A percentile compares a stretch with the other conserved stretches of the same genome.
Conservation (phyloP, 1,284 basidiomycete species). For the Lentinus polychrous region DNA sequence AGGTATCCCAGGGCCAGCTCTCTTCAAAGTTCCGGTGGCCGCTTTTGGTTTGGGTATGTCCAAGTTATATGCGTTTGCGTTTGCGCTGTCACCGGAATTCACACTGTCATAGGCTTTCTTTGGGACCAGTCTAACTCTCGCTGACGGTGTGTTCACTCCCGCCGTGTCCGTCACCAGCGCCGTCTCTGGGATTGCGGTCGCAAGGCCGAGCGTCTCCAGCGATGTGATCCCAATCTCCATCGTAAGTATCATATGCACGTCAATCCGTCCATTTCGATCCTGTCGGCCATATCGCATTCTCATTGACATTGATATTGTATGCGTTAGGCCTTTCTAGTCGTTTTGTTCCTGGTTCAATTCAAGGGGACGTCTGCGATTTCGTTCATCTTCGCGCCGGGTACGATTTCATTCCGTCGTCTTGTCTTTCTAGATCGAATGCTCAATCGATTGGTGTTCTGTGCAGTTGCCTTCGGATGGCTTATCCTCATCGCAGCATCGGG, state of each 20-base stretch:
- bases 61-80: not conserved
- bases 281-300: too few relatives aligned
- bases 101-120: slow-evolving; percentile 23
- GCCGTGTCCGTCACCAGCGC: slow-evolving; percentile 66
- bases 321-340: slow-evolving; percentile 50
- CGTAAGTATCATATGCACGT: too few relatives aligned
- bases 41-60: slow-evolving; percentile 45
- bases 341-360: slow-evolving; percentile 50
- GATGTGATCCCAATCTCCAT: slow-evolving; percentile 55
- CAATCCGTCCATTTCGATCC: too few relatives aligned
- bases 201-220: slow-evolving; percentile 37
- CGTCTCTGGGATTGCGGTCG: slow-evolving; percentile 58
- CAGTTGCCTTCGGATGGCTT: slow-evolving; percentile 57
- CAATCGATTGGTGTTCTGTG: not conserved
- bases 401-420: not conserved
- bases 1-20: too few relatives aligned
- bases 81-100: not conserved
- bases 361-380: slow-evolving; percentile 51
- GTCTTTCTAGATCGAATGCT: not conserved
- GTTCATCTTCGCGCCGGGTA: slow-evolving; percentile 48
- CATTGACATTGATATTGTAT: not conserved
- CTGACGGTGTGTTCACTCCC: slow-evolving; percentile 57
- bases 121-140: slow-evolving; percentile 49
- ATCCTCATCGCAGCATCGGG: slow-evolving; percentile 43
- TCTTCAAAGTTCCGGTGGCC: slow-evolving; percentile 37